A percentile compares a stretch with the other conserved stretches of the same genome.
Conservation (phyloP, 805 yeast genomes). For the Myxozyma geophila region DNA sequence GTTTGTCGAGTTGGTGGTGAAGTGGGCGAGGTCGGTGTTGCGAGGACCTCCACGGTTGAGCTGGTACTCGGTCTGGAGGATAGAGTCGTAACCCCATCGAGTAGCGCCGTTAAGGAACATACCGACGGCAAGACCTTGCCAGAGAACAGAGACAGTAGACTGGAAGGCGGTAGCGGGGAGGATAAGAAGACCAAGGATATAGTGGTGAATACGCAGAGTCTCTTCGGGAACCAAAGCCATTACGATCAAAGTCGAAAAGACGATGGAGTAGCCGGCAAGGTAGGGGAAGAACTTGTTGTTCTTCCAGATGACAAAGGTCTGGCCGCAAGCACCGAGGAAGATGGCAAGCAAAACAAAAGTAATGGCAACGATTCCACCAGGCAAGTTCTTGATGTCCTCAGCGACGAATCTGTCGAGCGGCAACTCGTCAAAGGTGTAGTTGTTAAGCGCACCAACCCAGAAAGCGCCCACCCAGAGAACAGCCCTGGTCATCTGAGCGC, state of each 20-base stretch:
- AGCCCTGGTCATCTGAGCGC: conserved; percentile 47
- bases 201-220: conserved; percentile 69
- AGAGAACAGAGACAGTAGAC: conserved; percentile 52
- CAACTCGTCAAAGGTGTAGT: conserved; percentile 82
- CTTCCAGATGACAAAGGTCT: conserved; percentile 79
- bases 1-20: conserved; percentile 35
- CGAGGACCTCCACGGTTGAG: conserved; percentile 37
- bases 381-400: conserved; percentile 70
- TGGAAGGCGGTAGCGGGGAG: conserved; percentile 80
- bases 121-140: conserved; percentile 86
- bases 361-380: conserved; percentile 76
- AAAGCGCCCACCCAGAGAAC: conserved; percentile 76
- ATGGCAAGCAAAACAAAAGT: conserved; percentile 55
- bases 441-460: conserved; percentile 85
- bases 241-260: conserved; percentile 52
- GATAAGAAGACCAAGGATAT: conserved; percentile 72
- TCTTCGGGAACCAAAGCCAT: conserved; percentile 64
- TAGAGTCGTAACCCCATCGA: conserved; percentile 91
- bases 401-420: conserved; percentile 85
- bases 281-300: conserved; percentile 61
- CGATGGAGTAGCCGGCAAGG: conserved; percentile 56
- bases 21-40: conserved; percentile 33
- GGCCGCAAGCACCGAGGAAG: conserved; percentile 63
- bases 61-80: conserved; percentile 68
- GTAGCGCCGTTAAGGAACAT: conserved; percentile 81